Conservation (phyloP, 371 early-diverging fungal genomes). For the Mortierella sp. region DNA sequence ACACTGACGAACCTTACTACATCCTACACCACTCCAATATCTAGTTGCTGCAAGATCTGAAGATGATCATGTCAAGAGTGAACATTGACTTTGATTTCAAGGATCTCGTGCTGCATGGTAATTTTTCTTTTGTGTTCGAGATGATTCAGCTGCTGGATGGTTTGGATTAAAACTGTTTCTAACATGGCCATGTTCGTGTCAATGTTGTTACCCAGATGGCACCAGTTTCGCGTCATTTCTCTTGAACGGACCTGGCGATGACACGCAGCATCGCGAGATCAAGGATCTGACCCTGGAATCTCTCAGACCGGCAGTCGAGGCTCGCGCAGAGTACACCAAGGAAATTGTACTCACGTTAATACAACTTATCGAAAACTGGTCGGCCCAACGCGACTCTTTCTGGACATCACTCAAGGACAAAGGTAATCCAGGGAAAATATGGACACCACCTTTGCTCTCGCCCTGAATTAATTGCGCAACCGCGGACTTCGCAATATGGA, state of each 20-base stretch:
- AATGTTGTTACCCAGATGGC: conserved; percentile 16
- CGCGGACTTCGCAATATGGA: no score
- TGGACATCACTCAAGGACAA: conserved; percentile 31
- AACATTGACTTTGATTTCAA: conserved; percentile 40
- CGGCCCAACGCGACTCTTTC: conserved; percentile 37
- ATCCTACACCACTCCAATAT: neutral
- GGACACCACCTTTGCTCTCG: no score
- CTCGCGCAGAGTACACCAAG: conserved; percentile 44
- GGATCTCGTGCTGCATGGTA: conserved; percentile 48
- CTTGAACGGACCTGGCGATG: conserved; percentile 21
- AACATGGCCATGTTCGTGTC: neutral
- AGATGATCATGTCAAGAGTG: conserved; percentile 51
- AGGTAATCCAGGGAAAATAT: conserved; percentile 15
- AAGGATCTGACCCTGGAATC: conserved; percentile 27
- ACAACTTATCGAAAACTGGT: conserved; percentile 43
- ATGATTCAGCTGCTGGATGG: neutral
- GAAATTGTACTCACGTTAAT: conserved; percentile 43
- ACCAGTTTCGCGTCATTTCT: conserved; percentile 44
- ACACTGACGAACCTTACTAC: neutral
- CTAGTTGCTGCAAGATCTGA: conserved; percentile 57
- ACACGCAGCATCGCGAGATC: conserved; percentile 20
- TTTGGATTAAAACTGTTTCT: neutral
- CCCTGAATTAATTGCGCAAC: no score
- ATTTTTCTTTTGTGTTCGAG: neutral
- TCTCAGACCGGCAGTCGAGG: conserved; percentile 34